phyloP scores from a whole-genome alignment of 352 stramenopile species.

The Globisporangium acanthophoron region DNA sequence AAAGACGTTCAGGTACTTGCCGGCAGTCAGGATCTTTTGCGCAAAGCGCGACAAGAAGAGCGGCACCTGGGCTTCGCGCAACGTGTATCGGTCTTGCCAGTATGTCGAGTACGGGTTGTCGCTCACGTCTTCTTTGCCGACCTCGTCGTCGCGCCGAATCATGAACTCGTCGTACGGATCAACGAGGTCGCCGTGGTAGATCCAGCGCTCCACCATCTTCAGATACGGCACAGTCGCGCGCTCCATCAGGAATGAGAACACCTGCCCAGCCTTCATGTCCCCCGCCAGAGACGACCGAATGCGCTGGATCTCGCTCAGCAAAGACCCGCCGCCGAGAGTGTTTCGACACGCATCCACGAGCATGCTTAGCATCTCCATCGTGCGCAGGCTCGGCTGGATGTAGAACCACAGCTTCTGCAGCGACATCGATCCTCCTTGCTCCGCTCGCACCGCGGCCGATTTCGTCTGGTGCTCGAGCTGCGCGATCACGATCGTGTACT shows the following conservation, averaged over 20 bases:
- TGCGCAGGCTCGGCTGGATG: slow-evolving; percentile 87
- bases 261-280: slow-evolving; percentile 66
- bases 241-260: slow-evolving; percentile 85
- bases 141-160: slow-evolving; percentile 74
- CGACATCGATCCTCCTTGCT: slow-evolving; percentile 32
- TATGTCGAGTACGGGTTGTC: slow-evolving; percentile 89
- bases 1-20: slow-evolving; percentile 92
- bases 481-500: slow-evolving; percentile 91
- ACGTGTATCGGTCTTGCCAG: slow-evolving; percentile 84
- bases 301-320: slow-evolving; percentile 89
- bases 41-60: slow-evolving; percentile 72
- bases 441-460: slow-evolving; percentile 5
- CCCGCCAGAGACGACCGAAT: slow-evolving; percentile 76
- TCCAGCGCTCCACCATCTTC: slow-evolving; percentile 88
- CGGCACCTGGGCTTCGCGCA: slow-evolving; percentile 74
- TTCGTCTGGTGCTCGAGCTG: slow-evolving; percentile 87
- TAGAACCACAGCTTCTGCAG: slow-evolving; percentile 93
- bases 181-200: slow-evolving; percentile 85
- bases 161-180: slow-evolving; percentile 92
- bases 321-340: slow-evolving; percentile 81
- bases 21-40: slow-evolving; percentile 85
- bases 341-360: slow-evolving; percentile 68
- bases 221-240: slow-evolving; percentile 83
- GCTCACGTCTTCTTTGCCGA: slow-evolving; percentile 80
- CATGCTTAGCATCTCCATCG: slow-evolving; percentile 89